These are phyloP conservation scores for Candida verbasci DNA, from an alignment of 805 yeast species.

Conservation along the genomic window DNA sequence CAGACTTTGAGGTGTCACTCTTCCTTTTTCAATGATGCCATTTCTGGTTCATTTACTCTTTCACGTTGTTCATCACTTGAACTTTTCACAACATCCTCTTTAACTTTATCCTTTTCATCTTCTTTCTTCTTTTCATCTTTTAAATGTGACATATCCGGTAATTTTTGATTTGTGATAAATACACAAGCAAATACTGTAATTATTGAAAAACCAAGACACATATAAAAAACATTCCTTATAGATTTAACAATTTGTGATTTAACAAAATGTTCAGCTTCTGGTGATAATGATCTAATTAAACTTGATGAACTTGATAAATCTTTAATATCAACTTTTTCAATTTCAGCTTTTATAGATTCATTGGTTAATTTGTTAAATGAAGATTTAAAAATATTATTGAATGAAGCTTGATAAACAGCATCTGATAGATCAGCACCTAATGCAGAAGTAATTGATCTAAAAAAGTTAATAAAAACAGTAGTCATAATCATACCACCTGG, in stretches of 20 bases:
- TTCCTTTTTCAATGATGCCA: not conserved
- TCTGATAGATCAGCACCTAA: conserved; percentile 26
- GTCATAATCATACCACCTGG: conserved; percentile 48
- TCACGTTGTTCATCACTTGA: not conserved
- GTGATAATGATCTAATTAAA: conserved; percentile 12
- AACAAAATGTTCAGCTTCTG: conserved; percentile 20
- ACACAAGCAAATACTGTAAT: conserved; percentile 24
- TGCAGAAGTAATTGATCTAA: conserved; percentile 44
- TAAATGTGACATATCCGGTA: conserved; percentile 7
- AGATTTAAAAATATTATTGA: conserved; percentile 6
- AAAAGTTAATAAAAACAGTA: conserved; percentile 42
- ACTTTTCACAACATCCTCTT: too few species aligned
- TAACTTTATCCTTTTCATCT: not conserved
- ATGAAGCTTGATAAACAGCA: conserved; percentile 10
- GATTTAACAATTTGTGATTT: conserved; percentile 27
- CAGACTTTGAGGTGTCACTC: too few species aligned
- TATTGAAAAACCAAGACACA: conserved; percentile 33
- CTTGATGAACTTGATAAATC: conserved; percentile 7
- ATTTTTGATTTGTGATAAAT: conserved; percentile 36
- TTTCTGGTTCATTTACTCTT: not conserved
- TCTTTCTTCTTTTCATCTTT: not conserved
- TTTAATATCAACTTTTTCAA: conserved; percentile 10
- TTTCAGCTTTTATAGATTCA: conserved; percentile 9
- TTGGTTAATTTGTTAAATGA: conserved; percentile 6
- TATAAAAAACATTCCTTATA: conserved; percentile 37